Base-by-base conservation (phyloP, 1,284 basidiomycete genomes). In the Papiliotrema terrestris region DNA sequence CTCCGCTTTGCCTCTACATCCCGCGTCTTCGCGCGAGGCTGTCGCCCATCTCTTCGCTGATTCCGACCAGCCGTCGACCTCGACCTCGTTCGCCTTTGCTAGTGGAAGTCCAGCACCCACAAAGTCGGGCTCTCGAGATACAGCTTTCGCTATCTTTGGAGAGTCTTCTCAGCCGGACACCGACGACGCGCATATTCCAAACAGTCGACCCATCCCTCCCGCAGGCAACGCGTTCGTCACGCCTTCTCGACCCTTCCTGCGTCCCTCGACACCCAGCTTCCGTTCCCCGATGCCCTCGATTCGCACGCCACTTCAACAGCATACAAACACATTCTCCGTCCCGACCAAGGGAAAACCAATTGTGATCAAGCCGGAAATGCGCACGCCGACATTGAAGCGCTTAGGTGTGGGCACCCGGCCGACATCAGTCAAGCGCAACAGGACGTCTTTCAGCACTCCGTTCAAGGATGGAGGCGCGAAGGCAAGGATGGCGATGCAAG, bases 321-420 rank as follows among this genome's bases (percentile, higher is more conserved):
- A 61, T 35, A 65, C 68, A 26, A 65, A 72, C 56, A 66, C 66
- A 20, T 55, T 66, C 15, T 36, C 51, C 2, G 38, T 39, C 3
- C 32, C 46, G 58, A 32, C 32, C 51, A 49, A 46, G 52, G 44
- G 48, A 46, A 57, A 55, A 26, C 59, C 67, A 1, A 62, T 66
- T 35, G 54, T 61, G 3, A 66, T 69, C 54, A 64, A 60, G 20
- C 63, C 70, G 0, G 55, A 62, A 2, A 66, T 69, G 51, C 63
- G 59, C 20, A 66, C 70, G 0, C 70, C 61, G 1, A 45, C 57
- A 0, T 49, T 64, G 1, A 59, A 59, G 2, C 62, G 74, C 3
- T 66, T 78, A 20, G 74, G 74, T 0, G 56, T 76, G 9, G 72
- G 69, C 0, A 42, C 60, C n/a, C 71, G 71, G 0, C 66, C 74